Conservation (phyloP, 106 monocot genomes). For the Posidonia australis region DNA sequence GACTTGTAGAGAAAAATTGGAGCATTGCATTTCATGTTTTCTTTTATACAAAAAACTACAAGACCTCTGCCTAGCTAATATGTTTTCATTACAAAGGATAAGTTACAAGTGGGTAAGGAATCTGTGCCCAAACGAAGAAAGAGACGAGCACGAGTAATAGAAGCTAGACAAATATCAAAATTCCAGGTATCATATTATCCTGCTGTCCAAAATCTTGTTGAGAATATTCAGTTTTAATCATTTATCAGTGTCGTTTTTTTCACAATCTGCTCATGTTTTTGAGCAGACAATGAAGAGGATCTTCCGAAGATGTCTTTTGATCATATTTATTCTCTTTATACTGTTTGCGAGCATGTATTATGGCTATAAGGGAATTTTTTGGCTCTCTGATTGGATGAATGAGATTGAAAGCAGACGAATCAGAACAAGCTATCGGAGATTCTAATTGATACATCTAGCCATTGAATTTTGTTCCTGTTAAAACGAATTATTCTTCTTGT, state of each 20-base stretch:
- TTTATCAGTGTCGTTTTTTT: not conserved
- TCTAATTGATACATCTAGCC: slow-evolving; percentile 1
- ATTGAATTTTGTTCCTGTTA: not conserved
- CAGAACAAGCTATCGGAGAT: slow-evolving; percentile 21
- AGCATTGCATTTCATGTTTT: too few species aligned
- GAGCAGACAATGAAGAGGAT: not conserved
- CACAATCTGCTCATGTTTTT: not conserved
- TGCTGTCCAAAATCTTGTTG: too few species aligned
- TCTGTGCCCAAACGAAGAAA: slow-evolving; percentile 50
- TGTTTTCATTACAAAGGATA: slow-evolving; percentile 16
- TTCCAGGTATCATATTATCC: slow-evolving; percentile 37
- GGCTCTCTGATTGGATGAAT: slow-evolving; percentile 85
- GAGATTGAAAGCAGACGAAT: slow-evolving; percentile 37
- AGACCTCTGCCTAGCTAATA: too few species aligned
- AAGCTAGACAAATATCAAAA: slow-evolving; percentile 28
- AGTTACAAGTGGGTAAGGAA: slow-evolving; percentile 11
- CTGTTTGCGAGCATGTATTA: slow-evolving; percentile 27
- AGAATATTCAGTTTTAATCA: not conserved
- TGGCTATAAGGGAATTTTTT: slow-evolving; percentile 54
- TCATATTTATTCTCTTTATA: not conserved
- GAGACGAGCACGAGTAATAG: slow-evolving; percentile 46
- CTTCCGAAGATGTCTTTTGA: not conserved
- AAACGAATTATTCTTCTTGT: not conserved
- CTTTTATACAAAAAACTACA: too few species aligned
- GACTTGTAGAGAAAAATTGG: too few species aligned